Percentiles rank a stretch among this genome's conserved stretches.
phyloP scores from a whole-genome alignment of 352 stramenopile genomes.

The Globisporangium acanthophoron region DNA sequence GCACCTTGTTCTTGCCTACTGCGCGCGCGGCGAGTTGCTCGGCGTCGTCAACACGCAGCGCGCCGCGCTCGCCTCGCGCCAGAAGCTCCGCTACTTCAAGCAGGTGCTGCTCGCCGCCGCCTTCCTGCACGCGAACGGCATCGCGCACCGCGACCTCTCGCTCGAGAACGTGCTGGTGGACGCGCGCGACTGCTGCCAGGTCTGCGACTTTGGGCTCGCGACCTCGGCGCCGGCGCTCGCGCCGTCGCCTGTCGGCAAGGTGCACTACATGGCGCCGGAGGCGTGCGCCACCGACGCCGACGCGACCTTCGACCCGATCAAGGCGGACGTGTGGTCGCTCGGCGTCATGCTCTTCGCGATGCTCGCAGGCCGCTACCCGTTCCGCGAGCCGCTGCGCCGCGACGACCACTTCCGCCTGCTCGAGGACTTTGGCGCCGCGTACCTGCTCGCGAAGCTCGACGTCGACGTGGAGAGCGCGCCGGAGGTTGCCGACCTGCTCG shows the following conservation, averaged over 20 bases:
- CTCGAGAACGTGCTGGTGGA: slow-evolving; percentile 82
- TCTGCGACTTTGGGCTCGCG: slow-evolving; percentile 79
- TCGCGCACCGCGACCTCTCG: slow-evolving; percentile 78
- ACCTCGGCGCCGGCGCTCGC: slow-evolving; percentile 22
- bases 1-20: slow-evolving; percentile 70
- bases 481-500: slow-evolving; percentile 43
- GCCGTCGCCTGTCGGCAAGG: slow-evolving; percentile 58
- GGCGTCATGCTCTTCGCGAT: slow-evolving; percentile 84
- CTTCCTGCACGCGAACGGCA: slow-evolving; percentile 70
- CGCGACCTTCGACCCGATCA: slow-evolving; percentile 51
- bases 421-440: slow-evolving; percentile 49
- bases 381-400: slow-evolving; percentile 39
- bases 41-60: slow-evolving; percentile 55
- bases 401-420: slow-evolving; percentile 60
- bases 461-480: slow-evolving; percentile 38
- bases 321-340: slow-evolving; percentile 81
- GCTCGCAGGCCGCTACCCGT: slow-evolving; percentile 59
- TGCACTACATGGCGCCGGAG: slow-evolving; percentile 80
- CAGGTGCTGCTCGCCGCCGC: slow-evolving; percentile 56
- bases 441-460: slow-evolving; percentile 61
- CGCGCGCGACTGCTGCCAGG: slow-evolving; percentile 54
- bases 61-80: slow-evolving; percentile 18
- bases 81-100: slow-evolving; percentile 53
- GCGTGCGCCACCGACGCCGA: slow-evolving; percentile 17
- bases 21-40: slow-evolving; percentile 60